Base-by-base conservation (phyloP, 2,329 filamentous ascomycete species). In the Magnaporthiopsis poae region DNA sequence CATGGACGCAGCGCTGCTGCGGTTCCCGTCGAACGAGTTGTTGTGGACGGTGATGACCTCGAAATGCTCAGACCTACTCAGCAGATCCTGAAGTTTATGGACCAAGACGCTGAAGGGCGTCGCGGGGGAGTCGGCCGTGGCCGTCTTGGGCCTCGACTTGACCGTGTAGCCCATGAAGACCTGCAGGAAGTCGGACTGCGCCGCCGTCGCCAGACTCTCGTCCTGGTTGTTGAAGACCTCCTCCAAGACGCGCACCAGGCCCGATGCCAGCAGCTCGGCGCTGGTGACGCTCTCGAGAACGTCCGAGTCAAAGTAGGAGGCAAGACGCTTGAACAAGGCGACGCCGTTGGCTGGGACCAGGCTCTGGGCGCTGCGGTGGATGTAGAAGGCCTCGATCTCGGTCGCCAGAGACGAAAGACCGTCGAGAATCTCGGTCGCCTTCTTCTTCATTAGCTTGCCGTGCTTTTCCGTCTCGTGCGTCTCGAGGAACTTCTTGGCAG, bases 21-120 rank as follows among this genome's bases (percentile, higher is more conserved):
- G 88, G 71, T 91, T 96, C 66, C 90, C 91, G 75, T 97, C 94
- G 71, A 94, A 90, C 5, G 91, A 89, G 72, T 96, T 96, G 69
- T 96, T 90, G 75, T 96, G 92, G 66, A 98, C 93, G 9, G 95
- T 99, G 69, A 96, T 86, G 61, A 99, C 94, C 75, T 99, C 95
- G 72, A 98, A 99, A 80, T 98, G 93, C 80, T 99, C 95, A 46
- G 94, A 96, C 71, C 95, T 88, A 80, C 95, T 99, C 67, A 99
- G 85, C 67, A 99, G 81, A 78, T 99, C 95, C 77, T 99, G 95
- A 39, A 99, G 82, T 77, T 99, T 99, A 75, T 93, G 90, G 60
- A 96, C 88, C 75, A 99, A 83, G 65, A 96, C 86, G 73, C 92
- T 95, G 76, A 98, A 96, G 0, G 92, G 89, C 0, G 94, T 96